These are phyloP conservation scores for Globisporangium radiosum DNA, from an alignment of 352 stramenopile species.

Conservation along the genomic window DNA sequence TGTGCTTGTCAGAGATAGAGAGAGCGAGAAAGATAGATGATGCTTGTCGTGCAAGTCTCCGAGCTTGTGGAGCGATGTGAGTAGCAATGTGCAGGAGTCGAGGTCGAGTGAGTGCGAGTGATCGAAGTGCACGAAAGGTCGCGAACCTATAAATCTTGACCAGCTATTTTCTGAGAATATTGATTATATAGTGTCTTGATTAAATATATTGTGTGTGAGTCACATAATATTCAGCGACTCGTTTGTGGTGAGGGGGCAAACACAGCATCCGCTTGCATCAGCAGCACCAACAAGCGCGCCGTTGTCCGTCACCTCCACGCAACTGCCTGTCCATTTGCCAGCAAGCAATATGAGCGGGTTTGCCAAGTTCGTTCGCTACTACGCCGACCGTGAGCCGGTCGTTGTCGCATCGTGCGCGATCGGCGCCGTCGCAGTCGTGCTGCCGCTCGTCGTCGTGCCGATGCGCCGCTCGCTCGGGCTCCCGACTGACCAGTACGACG, in stretches of 20 bases:
- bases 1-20: neutral
- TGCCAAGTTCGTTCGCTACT: conserved; percentile 79
- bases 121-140: no score
- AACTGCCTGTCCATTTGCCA: neutral
- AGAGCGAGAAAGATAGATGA: neutral
- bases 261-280: neutral
- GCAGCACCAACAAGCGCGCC: neutral
- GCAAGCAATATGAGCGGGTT: conserved; percentile 16
- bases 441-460: conserved; percentile 77
- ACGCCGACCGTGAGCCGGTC: conserved; percentile 80
- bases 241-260: neutral
- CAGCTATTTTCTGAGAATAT: no score
- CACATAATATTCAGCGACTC: no score
- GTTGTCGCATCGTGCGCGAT: conserved; percentile 81
- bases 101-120: no score
- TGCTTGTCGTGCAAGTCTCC: no score
- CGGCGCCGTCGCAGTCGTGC: conserved; percentile 51
- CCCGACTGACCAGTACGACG: conserved; percentile 87
- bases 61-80: no score
- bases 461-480: conserved; percentile 79
- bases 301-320: neutral
- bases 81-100: no score
- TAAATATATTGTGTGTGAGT: no score
- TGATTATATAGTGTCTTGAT: no score
- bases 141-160: no score